Percentiles rank a stretch among this genome's conserved stretches.
phyloP scores from a whole-genome alignment of 306 rosid genomes.

The Hippophae tibetana region DNA sequence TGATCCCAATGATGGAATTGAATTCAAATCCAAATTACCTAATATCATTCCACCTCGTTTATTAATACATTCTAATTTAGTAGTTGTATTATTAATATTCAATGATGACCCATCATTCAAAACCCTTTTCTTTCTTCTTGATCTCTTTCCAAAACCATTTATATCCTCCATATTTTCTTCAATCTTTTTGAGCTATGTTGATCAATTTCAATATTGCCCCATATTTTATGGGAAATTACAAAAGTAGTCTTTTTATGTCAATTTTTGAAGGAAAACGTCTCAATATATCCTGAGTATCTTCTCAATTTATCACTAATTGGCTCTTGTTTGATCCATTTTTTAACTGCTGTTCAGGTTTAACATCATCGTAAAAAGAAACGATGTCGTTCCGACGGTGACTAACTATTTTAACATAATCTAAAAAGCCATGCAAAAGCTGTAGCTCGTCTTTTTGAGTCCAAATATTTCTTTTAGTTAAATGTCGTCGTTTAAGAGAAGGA shows the following conservation, averaged over 20 bases:
- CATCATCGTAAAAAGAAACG: slow-evolving; percentile 37
- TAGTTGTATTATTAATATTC: too few relatives aligned
- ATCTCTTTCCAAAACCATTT: too few relatives aligned
- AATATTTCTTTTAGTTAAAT: slow-evolving; percentile 23
- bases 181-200: neutral
- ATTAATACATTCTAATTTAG: too few relatives aligned
- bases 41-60: too few relatives aligned
- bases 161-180: neutral
- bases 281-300: slow-evolving; percentile 29
- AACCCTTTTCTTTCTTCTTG: too few relatives aligned
- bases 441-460: slow-evolving; percentile 81
- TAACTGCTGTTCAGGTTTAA: slow-evolving; percentile 39
- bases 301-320: slow-evolving; percentile 69
- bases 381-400: slow-evolving; percentile 26
- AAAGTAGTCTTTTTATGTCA: slow-evolving; percentile 62
- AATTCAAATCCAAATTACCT: neutral
- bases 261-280: slow-evolving; percentile 35
- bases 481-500: neutral
- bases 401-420: slow-evolving; percentile 39
- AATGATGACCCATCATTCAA: too few relatives aligned
- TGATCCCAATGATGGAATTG: neutral
- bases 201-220: slow-evolving; percentile 20
- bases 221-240: slow-evolving; percentile 62
- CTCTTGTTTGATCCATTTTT: slow-evolving; percentile 49
- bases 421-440: slow-evolving; percentile 55